Base-by-base conservation (phyloP, 2,329 filamentous ascomycete species). In the Chaetomium globosum region DNA sequence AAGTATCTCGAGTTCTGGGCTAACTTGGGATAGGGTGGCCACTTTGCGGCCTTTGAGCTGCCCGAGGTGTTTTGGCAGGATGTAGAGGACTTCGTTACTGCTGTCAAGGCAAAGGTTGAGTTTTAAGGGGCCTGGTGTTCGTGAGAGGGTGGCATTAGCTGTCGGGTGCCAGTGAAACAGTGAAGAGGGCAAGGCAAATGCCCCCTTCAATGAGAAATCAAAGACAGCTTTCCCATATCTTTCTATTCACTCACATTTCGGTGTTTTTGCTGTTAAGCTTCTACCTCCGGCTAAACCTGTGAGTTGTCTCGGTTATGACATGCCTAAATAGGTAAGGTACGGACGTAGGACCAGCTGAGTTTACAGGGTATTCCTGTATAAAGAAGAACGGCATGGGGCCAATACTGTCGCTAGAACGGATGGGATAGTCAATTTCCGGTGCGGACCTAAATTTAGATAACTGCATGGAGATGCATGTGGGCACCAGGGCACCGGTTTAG, bases 11-110 rank as follows among this genome's bases (percentile, higher is more conserved):
- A 6, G 19, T 7, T 33, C 19, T 43, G 39, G 39, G 5, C 39
- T 43, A 43, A 43, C 7, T 4, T 6, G 19, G 26, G 19, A 51
- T 8, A 69, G 51, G 84, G 84, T 16, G 85, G 85, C 0, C 84
- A 86, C 74, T 86, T 86, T 70, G 82, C 84, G 8, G 76, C 77
- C 6, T 66, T 83, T 59, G 81, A 83, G 70, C 72, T 74, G 55
- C 80, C 81, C 1, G 73, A 74, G 43, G 72, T 65, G 28, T 71
- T 83, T 36, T 73, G 77, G 64, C 72, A 67, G n/a, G 81, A 83
- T 74, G 67, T 82, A 0, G 79, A 82, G 67, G 76, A 76, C 36
- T 83, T 69, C 36, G 49, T 69, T 1, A 63, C 65, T 13, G 48
- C 61, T 58, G 65, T 66, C 2, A 66, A 65, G 63, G 56, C 55